phyloP scores from a whole-genome alignment of 1,284 basidiomycete genomes.

The Sanguinoderma infundibulare region DNA sequence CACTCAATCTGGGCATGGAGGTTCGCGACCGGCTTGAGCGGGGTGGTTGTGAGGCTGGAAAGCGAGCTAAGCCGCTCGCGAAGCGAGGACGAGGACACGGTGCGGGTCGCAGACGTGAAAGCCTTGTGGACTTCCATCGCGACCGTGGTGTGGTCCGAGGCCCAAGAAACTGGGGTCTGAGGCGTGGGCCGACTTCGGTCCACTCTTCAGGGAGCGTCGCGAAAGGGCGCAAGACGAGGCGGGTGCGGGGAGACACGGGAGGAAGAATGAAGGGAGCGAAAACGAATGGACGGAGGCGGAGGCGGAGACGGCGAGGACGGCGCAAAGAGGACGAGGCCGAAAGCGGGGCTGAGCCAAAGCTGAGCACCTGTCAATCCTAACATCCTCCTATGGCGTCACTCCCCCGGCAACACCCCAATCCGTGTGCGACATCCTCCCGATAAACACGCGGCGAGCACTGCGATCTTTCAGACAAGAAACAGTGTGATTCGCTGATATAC shows the following conservation, averaged over 20 bases:
- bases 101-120: constrained; percentile 37
- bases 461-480: not conserved
- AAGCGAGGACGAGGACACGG: constrained; percentile 44
- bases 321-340: not conserved
- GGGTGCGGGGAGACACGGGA: not conserved
- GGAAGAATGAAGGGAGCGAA: constrained; percentile 2
- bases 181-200: not conserved
- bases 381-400: constrained; percentile 22
- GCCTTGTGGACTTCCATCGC: constrained; percentile 36
- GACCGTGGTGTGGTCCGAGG: not conserved
- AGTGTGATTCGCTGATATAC: constrained; percentile 22
- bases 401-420: not conserved
- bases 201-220: not conserved
- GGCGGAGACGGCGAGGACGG: not conserved
- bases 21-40: constrained; percentile 60
- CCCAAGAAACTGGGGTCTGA: not conserved
- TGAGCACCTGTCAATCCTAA: not conserved
- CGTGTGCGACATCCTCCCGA: not conserved
- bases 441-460: no score
- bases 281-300: constrained; percentile 3
- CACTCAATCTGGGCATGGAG: constrained; percentile 73
- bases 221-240: not conserved
- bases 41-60: constrained; percentile 52
- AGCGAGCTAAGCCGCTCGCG: constrained; percentile 64
- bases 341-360: not conserved